Conservation (phyloP, 2,329 filamentous ascomycete genomes). For the Penicillium sp. region DNA sequence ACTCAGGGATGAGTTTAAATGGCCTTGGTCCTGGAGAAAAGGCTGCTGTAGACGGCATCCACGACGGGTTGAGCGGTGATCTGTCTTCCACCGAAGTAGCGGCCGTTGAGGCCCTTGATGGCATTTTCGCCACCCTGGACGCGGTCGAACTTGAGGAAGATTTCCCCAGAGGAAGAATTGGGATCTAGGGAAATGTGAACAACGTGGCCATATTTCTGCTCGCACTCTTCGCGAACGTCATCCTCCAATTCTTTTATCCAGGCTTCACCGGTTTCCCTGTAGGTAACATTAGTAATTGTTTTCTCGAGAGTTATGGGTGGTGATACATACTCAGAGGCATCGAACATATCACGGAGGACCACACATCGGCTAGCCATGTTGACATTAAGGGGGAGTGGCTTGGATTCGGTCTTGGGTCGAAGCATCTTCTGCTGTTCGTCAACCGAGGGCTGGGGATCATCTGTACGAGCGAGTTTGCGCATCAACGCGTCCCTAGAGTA, state of each 20-base stretch:
- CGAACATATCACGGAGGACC: slow-evolving; percentile 93
- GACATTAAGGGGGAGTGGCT: slow-evolving; percentile 79
- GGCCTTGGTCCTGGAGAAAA: slow-evolving; percentile 84
- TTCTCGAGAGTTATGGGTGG: background rate
- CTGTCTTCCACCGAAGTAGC: slow-evolving; percentile 89
- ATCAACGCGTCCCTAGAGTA: slow-evolving; percentile 98
- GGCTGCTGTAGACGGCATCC: slow-evolving; percentile 97
- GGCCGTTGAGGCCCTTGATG: slow-evolving; percentile 94
- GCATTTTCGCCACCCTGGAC: slow-evolving; percentile 95
- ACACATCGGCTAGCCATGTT: slow-evolving; percentile 94
- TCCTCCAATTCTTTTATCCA: slow-evolving; percentile 95
- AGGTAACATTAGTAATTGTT: slow-evolving; percentile 34
- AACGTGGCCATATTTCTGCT: slow-evolving; percentile 93
- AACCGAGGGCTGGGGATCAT: slow-evolving; percentile 67
- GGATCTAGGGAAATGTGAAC: slow-evolving; percentile 95
- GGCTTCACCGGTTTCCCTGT: slow-evolving; percentile 77
- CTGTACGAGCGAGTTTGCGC: slow-evolving; percentile 95
- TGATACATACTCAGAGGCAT: slow-evolving; percentile 77
- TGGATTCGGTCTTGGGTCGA: slow-evolving; percentile 77
- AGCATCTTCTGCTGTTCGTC: slow-evolving; percentile 71
- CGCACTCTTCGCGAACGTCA: slow-evolving; percentile 89
- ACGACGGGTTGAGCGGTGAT: slow-evolving; percentile 96
- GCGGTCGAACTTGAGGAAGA: slow-evolving; percentile 97
- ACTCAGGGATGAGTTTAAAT: slow-evolving; percentile 55
- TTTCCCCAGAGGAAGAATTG: slow-evolving; percentile 91